phyloP scores from a whole-genome alignment of 495 filamentous ascomycete genomes.

The Apiosordaria backusii region DNA sequence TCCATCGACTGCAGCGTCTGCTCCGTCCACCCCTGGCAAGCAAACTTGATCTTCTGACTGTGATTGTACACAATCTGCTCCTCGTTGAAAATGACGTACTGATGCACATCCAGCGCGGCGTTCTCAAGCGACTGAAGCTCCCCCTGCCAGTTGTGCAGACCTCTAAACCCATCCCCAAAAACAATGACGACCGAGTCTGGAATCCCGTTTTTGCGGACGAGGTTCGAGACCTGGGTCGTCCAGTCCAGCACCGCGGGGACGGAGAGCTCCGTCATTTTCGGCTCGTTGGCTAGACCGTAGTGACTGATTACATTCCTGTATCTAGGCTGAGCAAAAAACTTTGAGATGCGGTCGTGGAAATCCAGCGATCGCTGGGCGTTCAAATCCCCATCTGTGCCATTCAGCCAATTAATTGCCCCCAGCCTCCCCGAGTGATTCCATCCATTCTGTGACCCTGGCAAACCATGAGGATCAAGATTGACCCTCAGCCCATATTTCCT shows the following conservation, averaged over 20 bases:
- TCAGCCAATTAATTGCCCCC: conserved; percentile 71
- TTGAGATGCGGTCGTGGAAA: conserved; percentile 71
- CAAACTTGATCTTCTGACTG: conserved; percentile 71
- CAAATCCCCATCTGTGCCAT: conserved; percentile 62
- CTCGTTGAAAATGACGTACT: conserved; percentile 86
- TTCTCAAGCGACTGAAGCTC: conserved; percentile 52
- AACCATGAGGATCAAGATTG: conserved; percentile 87
- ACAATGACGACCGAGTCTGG: conserved; percentile 53
- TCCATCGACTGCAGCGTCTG: conserved; percentile 70
- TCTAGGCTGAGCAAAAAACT: conserved; percentile 80
- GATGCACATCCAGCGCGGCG: conserved; percentile 86
- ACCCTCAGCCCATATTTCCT: conserved; percentile 91
- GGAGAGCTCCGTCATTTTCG: conserved; percentile 67
- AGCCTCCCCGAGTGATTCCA: conserved; percentile 84
- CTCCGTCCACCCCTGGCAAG: conserved; percentile 78
- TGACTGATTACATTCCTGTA: conserved; percentile 81
- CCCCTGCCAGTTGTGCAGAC: conserved; percentile 74
- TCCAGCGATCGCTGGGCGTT: conserved; percentile 77
- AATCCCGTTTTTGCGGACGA: conserved; percentile 69
- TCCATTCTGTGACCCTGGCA: conserved; percentile 83
- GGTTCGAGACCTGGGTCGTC: conserved; percentile 59
- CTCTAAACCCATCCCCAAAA: conserved; percentile 82
- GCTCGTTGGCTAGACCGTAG: conserved; percentile 86
- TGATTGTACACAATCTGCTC: conserved; percentile 71
- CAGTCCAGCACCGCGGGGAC: conserved; percentile 61